Base-by-base conservation (phyloP, 495 filamentous ascomycete species). In the Talaromyces nanjingensis region DNA sequence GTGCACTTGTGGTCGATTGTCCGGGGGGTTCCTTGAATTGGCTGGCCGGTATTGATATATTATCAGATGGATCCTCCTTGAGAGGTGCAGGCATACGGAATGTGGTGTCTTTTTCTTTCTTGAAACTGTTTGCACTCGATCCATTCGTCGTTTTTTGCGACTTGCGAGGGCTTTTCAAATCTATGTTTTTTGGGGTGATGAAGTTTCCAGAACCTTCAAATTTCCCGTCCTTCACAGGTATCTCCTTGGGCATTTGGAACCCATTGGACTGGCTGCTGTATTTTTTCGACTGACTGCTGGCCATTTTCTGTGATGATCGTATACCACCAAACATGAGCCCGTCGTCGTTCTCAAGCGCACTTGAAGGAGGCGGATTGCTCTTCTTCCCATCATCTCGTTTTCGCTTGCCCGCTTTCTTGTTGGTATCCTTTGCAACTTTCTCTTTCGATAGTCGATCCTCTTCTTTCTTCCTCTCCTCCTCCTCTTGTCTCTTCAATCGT, bases 11-110 rank as follows among this genome's bases (percentile, higher is more conserved):
- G 5, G 20, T 53, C 7, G 69, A 69, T 8, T 71, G 57, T 4
- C 39, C 14, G n/a, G 64, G 69, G 25, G 73, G 72, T 12, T 68
- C 29, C 56, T 72, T 76, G 62, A 75, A 75, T 16, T 65, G 59
- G 12, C 33, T 58, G 9, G 24, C 27, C 7, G 53, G 33, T 3
- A 54, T 57, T 24, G 25, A 2, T 14, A 37, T 9, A 47, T 8
- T 11, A 1, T 62, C 45, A 22, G 20, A 37, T 3, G 14, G 20
- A 42, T 59, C 57, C 9, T 62, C 60, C 18, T 34, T 9, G 8
- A 52, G 27, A 16, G 37, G 7, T 22, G 42, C 42, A 14, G 60
- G 60, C 60, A 53, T 52, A 37, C 60, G 60, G 16, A 62, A 62
- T n/a, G 11, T 18, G 11, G 25, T 27, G n/a, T 14, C 22, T 27